Evolutionary conservation across 2,329 filamentous ascomycete species (phyloP), one percentile per base, ranked within the genome.

Genomic region (Torrubiellomyces zombiae): DNA sequence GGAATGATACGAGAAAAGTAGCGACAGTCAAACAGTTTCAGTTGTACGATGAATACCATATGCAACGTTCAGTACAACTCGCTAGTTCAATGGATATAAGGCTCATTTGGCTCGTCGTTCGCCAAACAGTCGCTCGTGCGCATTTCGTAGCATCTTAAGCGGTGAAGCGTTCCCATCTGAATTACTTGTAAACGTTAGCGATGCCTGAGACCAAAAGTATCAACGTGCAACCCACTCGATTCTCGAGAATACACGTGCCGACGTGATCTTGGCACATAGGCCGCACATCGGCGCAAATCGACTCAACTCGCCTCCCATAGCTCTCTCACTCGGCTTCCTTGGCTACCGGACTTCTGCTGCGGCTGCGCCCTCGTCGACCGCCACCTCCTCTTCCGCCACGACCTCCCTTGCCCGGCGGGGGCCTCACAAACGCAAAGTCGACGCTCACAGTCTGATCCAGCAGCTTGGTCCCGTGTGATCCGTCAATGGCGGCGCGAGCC

Each of bases 351-450:
- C 60, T 64, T 21, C 57, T 47, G 38, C 60, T 65, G 22, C 63
- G 53, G 33, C 58, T 61, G 28, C 63, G 41, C 18, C 56, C 53
- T 31, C 55, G 51, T 17, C 58, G 44, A 3, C 52, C 49, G 9
- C 53, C 51, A 3, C 49, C 44, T 4, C 38, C 47, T 16, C 53
- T 47, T 12, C 50, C 53, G 7, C 45, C 44, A 2, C 48, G 43
- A 2, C 49, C 51, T 3, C 46, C 49, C 24, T 54, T 51, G 28
- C 58, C 63, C 11, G 74, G 76, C 10, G 79, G 79, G 29, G 80
- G 80, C 24, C 80, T 60, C 30, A 89, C 80, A 45, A 89, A 89
- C 2, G 79, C 81, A 51, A 83, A 89, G 53, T 89, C 80, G 32
- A 86, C 79, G 30, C 66, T 57, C 35, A 89, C 65, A 6, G 75